A percentile compares a stretch with the other conserved stretches of the same genome.
Evolutionary conservation across 164 flowering plant species (phyloP).

Genomic region (Houttuynia cordata): DNA sequence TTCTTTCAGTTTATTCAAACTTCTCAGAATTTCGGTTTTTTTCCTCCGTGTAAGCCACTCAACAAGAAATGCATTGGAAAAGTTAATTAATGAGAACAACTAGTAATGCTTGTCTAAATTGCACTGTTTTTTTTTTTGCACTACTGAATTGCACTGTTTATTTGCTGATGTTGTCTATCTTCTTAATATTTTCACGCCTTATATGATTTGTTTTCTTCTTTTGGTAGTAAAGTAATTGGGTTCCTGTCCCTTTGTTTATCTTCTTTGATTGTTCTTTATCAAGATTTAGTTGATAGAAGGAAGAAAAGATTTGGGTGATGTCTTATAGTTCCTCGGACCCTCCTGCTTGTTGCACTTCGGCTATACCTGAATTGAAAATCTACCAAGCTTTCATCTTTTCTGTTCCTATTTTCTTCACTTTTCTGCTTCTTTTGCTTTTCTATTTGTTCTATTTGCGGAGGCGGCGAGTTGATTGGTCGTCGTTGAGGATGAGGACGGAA

Average conservation of each 20-base stretch:
- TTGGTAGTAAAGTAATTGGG: neutral
- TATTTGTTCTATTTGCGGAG: conserved; percentile 61
- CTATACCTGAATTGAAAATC: conserved; percentile 37
- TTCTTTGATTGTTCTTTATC: neutral
- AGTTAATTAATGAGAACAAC: neutral
- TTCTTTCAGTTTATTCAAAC: too few relatives aligned
- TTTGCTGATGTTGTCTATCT: too few relatives aligned
- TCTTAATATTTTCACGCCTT: too few relatives aligned
- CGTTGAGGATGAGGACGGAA: conserved; percentile 40
- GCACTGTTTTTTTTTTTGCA: too few relatives aligned
- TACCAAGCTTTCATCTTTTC: conserved; percentile 58
- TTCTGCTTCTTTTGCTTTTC: conserved; percentile 40
- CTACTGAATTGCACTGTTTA: too few relatives aligned
- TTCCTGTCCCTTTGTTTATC: neutral
- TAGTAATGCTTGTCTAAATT: neutral
- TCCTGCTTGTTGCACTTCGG: conserved; percentile 20
- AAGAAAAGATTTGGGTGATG: conserved; percentile 10
- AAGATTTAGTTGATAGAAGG: neutral
- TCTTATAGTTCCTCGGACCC: conserved; percentile 18
- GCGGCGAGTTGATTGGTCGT: conserved; percentile 46
- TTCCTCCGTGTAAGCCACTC: too few relatives aligned
- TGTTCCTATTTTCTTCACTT: conserved; percentile 47
- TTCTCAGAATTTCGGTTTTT: too few relatives aligned
- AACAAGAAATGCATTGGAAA: too few relatives aligned
- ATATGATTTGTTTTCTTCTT: neutral